A percentile compares a stretch with the other conserved stretches of the same genome.
Conservation (phyloP, 2,329 filamentous ascomycete genomes). For the Fusarium denticulatum region DNA sequence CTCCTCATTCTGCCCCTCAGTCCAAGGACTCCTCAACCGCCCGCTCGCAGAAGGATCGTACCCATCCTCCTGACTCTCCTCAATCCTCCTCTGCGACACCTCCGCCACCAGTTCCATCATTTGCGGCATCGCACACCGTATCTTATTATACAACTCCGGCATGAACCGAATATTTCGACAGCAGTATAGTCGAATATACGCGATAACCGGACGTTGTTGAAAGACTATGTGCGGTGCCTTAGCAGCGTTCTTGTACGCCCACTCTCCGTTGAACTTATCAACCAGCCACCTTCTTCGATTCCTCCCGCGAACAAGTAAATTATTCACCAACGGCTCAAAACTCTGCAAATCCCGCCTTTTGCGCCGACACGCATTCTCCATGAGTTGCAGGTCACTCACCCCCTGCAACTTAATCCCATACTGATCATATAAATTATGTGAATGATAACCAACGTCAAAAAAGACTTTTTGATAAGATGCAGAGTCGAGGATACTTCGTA, state of each 20-base stretch:
- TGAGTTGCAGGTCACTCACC: not conserved
- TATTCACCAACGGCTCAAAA: not conserved
- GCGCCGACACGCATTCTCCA: not conserved
- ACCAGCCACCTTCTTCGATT: not conserved
- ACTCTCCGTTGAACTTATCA: not conserved
- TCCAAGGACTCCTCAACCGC: not conserved
- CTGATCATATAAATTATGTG: fast-evolving
- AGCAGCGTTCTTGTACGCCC: not conserved
- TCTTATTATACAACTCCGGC: not conserved
- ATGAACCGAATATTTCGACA: not conserved
- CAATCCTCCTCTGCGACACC: not conserved
- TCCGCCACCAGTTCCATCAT: not conserved
- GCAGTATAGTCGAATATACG: not conserved
- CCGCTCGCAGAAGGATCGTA: not conserved
- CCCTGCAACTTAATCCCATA: not conserved
- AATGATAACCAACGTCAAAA: not conserved
- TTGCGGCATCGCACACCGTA: not conserved
- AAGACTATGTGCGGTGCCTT: fast-evolving
- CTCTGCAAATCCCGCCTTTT: fast-evolving
- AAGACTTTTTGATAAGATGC: not conserved
- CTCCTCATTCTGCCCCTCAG: not conserved
- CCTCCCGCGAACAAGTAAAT: not conserved
- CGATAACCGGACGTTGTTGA: fast-evolving
- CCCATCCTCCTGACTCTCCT: not conserved
- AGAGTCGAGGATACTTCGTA: not conserved